A percentile compares a stretch with the other conserved stretches of the same genome.
Conservation (phyloP, 352 stramenopile species). For the Phytopythium montanum region DNA sequence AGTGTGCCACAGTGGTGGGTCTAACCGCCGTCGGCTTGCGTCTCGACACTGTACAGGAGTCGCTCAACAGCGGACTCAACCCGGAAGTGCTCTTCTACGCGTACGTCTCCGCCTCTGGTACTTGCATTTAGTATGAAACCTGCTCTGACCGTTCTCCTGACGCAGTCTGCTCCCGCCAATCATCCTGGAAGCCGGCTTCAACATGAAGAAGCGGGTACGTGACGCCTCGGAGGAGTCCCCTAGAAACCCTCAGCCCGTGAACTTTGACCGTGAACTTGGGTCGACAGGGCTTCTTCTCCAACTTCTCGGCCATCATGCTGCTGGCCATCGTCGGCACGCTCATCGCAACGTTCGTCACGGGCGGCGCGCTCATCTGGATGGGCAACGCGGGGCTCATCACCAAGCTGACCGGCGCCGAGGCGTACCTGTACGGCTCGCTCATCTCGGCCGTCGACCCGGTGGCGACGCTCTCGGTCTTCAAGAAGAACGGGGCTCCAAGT, state of each 20-base stretch:
- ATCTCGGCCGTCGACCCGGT: slow-evolving; percentile 94
- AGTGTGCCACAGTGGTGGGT: background rate
- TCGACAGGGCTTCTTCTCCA: slow-evolving; percentile 78
- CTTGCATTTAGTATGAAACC: background rate
- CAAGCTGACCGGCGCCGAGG: slow-evolving; percentile 81
- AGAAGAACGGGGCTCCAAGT: slow-evolving; percentile 83
- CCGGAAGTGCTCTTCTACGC: slow-evolving; percentile 83
- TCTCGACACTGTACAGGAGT: slow-evolving; percentile 36
- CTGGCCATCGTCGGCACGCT: slow-evolving; percentile 77
- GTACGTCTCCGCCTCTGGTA: slow-evolving; percentile 21
- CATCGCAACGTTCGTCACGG: slow-evolving; percentile 78
- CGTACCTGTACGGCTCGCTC: slow-evolving; percentile 90
- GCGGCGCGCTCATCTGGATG: slow-evolving; percentile 68
- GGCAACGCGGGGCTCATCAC: slow-evolving; percentile 74
- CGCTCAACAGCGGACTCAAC: slow-evolving; percentile 77
- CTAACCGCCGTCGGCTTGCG: background rate
- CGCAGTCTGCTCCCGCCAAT: slow-evolving; percentile 66
- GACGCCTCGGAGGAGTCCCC: too few species aligned
- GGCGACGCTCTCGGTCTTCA: slow-evolving; percentile 92
- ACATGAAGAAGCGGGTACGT: slow-evolving; percentile 83
- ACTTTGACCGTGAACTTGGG: background rate
- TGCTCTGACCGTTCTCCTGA: background rate
- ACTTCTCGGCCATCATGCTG: slow-evolving; percentile 85
- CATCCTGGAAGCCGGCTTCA: slow-evolving; percentile 84
- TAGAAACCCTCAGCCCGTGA: background rate